These are phyloP conservation scores for Hyphopichia fennica DNA, from an alignment of 1,139 yeast genomes.

Conservation along the genomic window DNA sequence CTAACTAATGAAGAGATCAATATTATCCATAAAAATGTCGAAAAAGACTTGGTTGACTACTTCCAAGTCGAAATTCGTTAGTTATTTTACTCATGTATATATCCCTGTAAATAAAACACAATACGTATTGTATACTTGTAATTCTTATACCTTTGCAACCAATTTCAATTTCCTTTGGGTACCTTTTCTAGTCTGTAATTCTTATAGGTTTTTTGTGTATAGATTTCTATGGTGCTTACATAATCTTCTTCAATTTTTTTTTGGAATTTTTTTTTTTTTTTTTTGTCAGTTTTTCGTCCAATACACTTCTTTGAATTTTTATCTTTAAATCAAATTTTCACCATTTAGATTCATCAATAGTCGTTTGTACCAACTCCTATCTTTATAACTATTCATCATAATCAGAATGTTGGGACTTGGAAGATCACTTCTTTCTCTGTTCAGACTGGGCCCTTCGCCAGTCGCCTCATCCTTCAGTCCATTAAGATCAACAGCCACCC, in stretches of 20 bases:
- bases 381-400: neutral
- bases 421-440: constrained; percentile 5
- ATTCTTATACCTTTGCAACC: neutral
- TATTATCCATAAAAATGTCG: constrained; percentile 62
- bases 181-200: constrained; percentile 3
- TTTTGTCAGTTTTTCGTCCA: neutral
- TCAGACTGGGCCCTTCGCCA: neutral
- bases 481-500: constrained; percentile 1
- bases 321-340: neutral
- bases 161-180: no score
- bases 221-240: neutral
- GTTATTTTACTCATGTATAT: constrained; percentile 3
- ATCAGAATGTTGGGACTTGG: constrained; percentile 9
- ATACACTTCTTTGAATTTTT: constrained; percentile 2
- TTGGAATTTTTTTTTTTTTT: neutral
- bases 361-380: no score
- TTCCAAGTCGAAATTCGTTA: constrained; percentile 67
- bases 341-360: no score
- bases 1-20: constrained; percentile 83
- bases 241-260: neutral
- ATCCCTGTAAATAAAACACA: neutral
- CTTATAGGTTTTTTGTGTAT: constrained; percentile 1
- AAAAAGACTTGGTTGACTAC: constrained; percentile 48
- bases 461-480: constrained; percentile 1
- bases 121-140: neutral